Percentiles rank a stretch among this genome's conserved stretches.
phyloP scores from a whole-genome alignment of 305 asterid genomes.

The Ilex paraguariensis region DNA sequence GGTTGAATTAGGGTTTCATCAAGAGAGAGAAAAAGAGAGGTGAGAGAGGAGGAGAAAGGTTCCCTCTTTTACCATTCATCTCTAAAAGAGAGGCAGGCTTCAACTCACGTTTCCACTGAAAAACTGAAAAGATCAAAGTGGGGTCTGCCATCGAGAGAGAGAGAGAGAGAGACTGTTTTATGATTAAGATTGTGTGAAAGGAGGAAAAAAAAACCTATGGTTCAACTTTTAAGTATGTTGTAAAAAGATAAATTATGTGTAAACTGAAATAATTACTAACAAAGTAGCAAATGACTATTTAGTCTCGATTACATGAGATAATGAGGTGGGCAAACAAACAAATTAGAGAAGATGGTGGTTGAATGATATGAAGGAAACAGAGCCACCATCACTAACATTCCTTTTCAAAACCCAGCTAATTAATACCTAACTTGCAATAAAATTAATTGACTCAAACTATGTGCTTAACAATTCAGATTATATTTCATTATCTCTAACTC shows the following conservation, averaged over 20 bases:
- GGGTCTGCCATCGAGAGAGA: constrained; percentile 22
- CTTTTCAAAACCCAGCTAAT: constrained; percentile 15
- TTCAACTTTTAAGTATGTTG: background rate
- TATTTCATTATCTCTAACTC: too few relatives aligned
- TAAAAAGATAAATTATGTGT: background rate
- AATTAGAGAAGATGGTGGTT: constrained; percentile 30
- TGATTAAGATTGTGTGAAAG: constrained; percentile 37
- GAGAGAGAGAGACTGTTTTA: constrained; percentile 10
- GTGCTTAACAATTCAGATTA: too few relatives aligned
- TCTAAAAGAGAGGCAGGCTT: constrained; percentile 1
- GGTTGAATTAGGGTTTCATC: constrained; percentile 37
- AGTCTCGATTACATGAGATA: background rate
- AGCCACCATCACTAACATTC: constrained; percentile 18
- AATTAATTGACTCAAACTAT: too few relatives aligned
- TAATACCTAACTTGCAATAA: background rate
- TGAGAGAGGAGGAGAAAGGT: constrained; percentile 5
- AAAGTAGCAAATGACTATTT: background rate
- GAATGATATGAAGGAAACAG: constrained; percentile 27
- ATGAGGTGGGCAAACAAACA: constrained; percentile 22
- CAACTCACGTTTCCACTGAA: constrained; percentile 21
- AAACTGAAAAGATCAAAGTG: constrained; percentile 15
- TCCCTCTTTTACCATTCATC: too few relatives aligned
- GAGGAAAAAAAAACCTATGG: constrained; percentile 7
- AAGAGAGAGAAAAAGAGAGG: constrained; percentile 9
- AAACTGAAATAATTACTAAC: background rate